Evolutionary conservation across 768 basidiomycete genomes (phyloP).

Genomic region (Phallus indusiatus): DNA sequence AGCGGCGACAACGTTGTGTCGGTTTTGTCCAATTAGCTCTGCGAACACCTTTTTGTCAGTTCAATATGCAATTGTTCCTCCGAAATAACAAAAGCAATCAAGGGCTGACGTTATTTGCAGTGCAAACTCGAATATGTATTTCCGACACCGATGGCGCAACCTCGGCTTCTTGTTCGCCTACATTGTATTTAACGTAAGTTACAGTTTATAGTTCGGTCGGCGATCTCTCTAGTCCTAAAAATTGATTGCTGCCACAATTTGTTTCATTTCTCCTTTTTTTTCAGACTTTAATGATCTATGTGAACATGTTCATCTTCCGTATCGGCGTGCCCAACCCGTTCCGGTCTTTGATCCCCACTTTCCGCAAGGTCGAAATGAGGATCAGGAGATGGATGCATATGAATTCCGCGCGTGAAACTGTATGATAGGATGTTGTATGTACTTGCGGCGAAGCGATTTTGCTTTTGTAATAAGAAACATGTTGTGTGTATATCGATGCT

Average conservation of each 20-base stretch:
- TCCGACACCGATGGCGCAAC: slow-evolving; percentile 45
- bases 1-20: slow-evolving; percentile 41
- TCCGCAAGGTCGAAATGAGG: background rate
- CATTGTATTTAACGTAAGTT: slow-evolving; percentile 39
- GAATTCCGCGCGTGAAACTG: background rate
- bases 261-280: background rate
- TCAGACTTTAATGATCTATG: slow-evolving; percentile 2
- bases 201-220: background rate
- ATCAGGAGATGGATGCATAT: background rate
- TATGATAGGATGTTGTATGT: background rate
- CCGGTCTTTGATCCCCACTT: background rate
- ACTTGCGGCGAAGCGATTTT: background rate
- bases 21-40: slow-evolving; percentile 48
- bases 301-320: slow-evolving; percentile 4
- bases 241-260: too few species aligned
- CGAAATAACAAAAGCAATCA: background rate
- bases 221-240: background rate
- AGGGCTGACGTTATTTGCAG: background rate
- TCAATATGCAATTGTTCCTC: background rate
- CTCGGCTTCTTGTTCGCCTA: slow-evolving; percentile 42
- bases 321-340: slow-evolving; percentile 6
- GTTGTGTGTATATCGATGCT: too few species aligned
- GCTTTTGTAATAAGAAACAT: too few species aligned
- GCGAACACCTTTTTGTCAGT: slow-evolving; percentile 50
- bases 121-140: slow-evolving; percentile 44